Evolutionary conservation across 805 yeast genomes (phyloP), one percentile per base, ranked within the genome.

Genomic region (Yarrowia porcina): DNA sequence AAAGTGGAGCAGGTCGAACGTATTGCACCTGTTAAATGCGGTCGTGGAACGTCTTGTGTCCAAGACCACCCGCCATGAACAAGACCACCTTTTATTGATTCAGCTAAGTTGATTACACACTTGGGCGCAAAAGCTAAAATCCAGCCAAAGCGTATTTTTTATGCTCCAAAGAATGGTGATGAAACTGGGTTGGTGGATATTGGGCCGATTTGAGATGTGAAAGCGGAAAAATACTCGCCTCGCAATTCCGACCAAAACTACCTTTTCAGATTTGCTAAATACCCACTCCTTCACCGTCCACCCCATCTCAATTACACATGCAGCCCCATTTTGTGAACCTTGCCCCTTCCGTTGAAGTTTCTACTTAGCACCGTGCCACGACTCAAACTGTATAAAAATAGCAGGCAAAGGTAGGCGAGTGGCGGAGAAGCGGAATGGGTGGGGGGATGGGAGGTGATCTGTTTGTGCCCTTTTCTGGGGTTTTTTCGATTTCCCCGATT

Each of bases 271-370:
- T 17, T n/a, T 6, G n/a, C 7, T 17, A 12, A 32, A 21, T 21
- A 23, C 13, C 27, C 27, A 12, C 17, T n/a, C 4, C 4, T 23
- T 10, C 23, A 1, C 21, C 21, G 6, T 4, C 13, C 7, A 13
- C 23, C 6, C 23, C 41, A n/a, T 13, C n/a, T 7, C 35, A 32
- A 32, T 32, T 32, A 32, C n/a, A 20, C 23, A 21, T 21, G 17
- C 20, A 42, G 21, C 23, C 20, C 32, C 39, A 49, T 33, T 49
- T 49, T 49, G 39, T 33, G 56, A 49, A 49, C 56, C 56, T 49
- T 49, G 56, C 56, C 56, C 56, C 56, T 49, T 49, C 56, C 56
- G 56, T 32, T 49, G 56, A 49, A 49, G 56, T 33, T 47, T 33
- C 56, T 49, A 49, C 56, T 47, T 49, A 49, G 56, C 56, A 49